Evolutionary conservation across 495 filamentous ascomycete genomes (phyloP).

Genomic region (Neurospora sp.): DNA sequence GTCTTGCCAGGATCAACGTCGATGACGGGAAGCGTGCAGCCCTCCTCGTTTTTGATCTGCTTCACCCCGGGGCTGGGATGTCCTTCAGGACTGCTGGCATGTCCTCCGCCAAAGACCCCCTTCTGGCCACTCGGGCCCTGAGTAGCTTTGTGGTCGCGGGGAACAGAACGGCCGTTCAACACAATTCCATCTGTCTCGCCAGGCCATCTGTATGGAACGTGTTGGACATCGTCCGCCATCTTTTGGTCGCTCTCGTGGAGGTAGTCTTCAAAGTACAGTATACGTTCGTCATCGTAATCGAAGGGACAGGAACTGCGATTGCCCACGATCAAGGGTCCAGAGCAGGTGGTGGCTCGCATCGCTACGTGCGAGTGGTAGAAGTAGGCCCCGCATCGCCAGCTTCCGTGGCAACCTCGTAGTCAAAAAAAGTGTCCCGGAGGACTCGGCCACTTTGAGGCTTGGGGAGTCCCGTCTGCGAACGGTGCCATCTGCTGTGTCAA

Average conservation of each 20-base stretch:
- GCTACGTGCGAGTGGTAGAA: conserved; percentile 53
- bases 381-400: conserved; percentile 44
- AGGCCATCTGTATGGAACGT: conserved; percentile 30
- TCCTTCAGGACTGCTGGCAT: not conserved
- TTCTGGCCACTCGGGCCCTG: conserved; percentile 19
- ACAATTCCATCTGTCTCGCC: conserved; percentile 41
- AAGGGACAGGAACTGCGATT: conserved; percentile 36
- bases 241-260: conserved; percentile 35
- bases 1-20: conserved; percentile 46
- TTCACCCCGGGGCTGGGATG: not conserved
- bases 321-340: conserved; percentile 46
- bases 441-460: conserved; percentile 49
- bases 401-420: conserved; percentile 46
- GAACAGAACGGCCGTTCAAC: conserved; percentile 38
- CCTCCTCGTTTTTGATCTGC: conserved; percentile 20
- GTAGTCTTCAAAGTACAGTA: conserved; percentile 42
- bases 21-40: conserved; percentile 39
- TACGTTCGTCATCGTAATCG: conserved; percentile 46
- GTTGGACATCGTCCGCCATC: conserved; percentile 31
- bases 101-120: conserved; percentile 11
- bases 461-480: conserved; percentile 47
- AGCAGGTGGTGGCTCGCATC: conserved; percentile 43
- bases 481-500: conserved; percentile 43
- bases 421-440: conserved; percentile 50
- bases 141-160: conserved; percentile 17